Base-by-base conservation (phyloP, 352 stramenopile species). In the Pythium coloratum region DNA sequence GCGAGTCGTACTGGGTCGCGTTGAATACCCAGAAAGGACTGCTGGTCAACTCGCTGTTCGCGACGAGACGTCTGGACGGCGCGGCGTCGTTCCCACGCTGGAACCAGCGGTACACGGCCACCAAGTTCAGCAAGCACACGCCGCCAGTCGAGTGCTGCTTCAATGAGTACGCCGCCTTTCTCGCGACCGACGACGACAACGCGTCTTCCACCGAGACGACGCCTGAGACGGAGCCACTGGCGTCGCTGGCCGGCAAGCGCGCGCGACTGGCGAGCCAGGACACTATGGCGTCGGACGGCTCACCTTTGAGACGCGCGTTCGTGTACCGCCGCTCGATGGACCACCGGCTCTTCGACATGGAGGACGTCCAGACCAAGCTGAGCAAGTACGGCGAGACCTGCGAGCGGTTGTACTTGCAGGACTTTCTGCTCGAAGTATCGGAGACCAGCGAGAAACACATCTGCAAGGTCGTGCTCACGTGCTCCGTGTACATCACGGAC, bases 291-390 rank as follows among this genome's bases (percentile, higher is more conserved):
- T 59, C 55, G n/a, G 76, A 78, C 64, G 62, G 62, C 42, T 63
- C 54, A 58, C 61, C 67, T 12, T 58, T 71, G 40, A 66, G 71
- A 1, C 76, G 77, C n/a, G 85, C 77, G 13, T 91, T 87, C 64
- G 76, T 93, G 49, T 93, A 93, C 69, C 81, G 85, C 1, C 80
- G 85, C 49, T 93, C 82, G 6, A 75, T 91, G n/a, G 84, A 89
- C 40, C 77, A 85, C 40, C 62, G 73, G 16, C 62, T 88, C 4
- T 86, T 76, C 51, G 75, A 75, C 55, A 75, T 76, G 59, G 66
- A 73, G 16, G 70, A 70, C 42, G 75, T 78, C 72, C 66, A 87
- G 59, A 66, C 81, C 47, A 66, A 74, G 65, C 55, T 91, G 70
- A 42, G 62, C 40, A 75, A 88, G 58, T 77, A 77, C 46, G 76